phyloP scores from a whole-genome alignment of 2,329 filamentous ascomycete species.

The Scedosporium minutisporum region DNA sequence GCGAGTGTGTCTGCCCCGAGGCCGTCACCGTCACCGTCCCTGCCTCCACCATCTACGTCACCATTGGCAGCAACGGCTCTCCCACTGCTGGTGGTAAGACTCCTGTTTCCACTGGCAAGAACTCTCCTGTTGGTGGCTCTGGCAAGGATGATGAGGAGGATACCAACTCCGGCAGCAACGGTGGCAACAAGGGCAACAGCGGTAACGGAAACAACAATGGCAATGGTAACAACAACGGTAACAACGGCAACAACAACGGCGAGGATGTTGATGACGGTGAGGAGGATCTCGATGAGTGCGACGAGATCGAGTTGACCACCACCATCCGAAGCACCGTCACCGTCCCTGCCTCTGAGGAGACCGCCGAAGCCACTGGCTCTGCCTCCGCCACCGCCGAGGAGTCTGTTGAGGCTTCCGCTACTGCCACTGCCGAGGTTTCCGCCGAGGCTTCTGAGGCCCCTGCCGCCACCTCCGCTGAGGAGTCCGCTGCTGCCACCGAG shows the following conservation, averaged over 20 bases:
- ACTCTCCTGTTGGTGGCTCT: conserved; percentile 1
- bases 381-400: conserved; percentile 9
- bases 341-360: conserved; percentile 15
- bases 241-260: not conserved
- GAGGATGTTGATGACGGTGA: not conserved
- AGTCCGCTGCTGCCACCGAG: conserved; percentile 15
- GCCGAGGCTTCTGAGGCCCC: conserved; percentile 4
- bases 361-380: conserved; percentile 8
- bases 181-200: not conserved
- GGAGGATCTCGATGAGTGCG: conserved; percentile 2
- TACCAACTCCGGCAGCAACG: not conserved
- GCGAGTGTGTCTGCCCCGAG: conserved; percentile 11
- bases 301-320: conserved; percentile 13
- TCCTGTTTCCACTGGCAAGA: conserved; percentile 1
- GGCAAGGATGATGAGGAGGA: not conserved
- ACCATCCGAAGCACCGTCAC: conserved; percentile 23
- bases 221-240: too few relatives aligned
- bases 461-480: conserved; percentile 3
- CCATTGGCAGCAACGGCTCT: conserved; percentile 11
- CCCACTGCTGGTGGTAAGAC: not conserved
- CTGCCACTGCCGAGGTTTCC: conserved; percentile 3
- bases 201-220: too few relatives aligned
- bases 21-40: conserved; percentile 14
- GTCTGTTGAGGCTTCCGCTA: conserved; percentile 1
- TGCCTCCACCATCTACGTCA: conserved; percentile 19